These are phyloP conservation scores for Suillus subaureus DNA, from an alignment of 768 basidiomycete species.

Conservation along the genomic window DNA sequence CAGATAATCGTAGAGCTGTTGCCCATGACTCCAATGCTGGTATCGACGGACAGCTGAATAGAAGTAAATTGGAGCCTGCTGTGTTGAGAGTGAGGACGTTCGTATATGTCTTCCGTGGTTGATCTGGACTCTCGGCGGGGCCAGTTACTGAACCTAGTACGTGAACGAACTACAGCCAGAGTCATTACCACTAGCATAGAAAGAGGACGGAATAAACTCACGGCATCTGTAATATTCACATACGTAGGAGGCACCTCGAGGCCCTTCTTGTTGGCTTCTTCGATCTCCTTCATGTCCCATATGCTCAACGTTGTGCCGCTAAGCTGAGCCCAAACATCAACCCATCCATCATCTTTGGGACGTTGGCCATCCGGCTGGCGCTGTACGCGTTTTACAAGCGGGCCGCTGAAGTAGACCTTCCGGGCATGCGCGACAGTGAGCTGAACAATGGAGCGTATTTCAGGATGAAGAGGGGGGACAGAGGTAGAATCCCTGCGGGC, in stretches of 20 bases:
- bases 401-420: slow-evolving; percentile 88
- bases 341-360: slow-evolving; percentile 80
- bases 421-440: slow-evolving; percentile 76
- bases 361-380: slow-evolving; percentile 75
- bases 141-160: slow-evolving; percentile 75
- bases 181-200: slow-evolving; percentile 14
- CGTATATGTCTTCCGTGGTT: slow-evolving; percentile 58
- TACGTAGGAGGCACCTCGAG: slow-evolving; percentile 86
- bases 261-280: slow-evolving; percentile 79
- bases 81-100: slow-evolving; percentile 93
- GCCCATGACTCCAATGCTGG: slow-evolving; percentile 84
- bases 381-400: slow-evolving; percentile 75
- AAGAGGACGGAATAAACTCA: slow-evolving; percentile 43
- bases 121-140: slow-evolving; percentile 51
- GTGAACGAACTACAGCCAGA: slow-evolving; percentile 62
- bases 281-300: slow-evolving; percentile 90
- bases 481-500: slow-evolving; percentile 18
- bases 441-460: slow-evolving; percentile 79
- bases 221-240: slow-evolving; percentile 86
- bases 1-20: slow-evolving; percentile 82
- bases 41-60: slow-evolving; percentile 84
- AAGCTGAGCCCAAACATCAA: slow-evolving; percentile 87
- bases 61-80: slow-evolving; percentile 85
- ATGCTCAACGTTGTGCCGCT: slow-evolving; percentile 87
- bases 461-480: slow-evolving; percentile 66